phyloP scores from a whole-genome alignment of 129 eudicot genomes.

The Tanacetum coccineum region DNA sequence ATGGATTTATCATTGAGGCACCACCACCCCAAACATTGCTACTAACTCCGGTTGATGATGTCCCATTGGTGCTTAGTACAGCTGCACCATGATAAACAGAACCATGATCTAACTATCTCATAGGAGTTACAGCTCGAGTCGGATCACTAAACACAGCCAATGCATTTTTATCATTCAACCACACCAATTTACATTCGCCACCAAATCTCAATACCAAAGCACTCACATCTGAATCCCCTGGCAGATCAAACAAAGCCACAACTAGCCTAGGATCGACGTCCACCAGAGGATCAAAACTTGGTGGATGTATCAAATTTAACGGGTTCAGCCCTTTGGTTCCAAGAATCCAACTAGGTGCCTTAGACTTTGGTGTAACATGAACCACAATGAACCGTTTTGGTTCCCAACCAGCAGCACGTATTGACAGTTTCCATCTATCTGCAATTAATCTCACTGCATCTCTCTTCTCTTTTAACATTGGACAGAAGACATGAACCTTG shows the following conservation, averaged over 20 bases:
- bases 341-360: slow-evolving; percentile 77
- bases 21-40: too few species aligned
- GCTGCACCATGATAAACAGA: too few species aligned
- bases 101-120: too few species aligned
- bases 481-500: slow-evolving; percentile 83
- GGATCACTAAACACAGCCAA: too few species aligned
- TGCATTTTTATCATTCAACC: too few species aligned
- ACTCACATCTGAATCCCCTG: slow-evolving; percentile 94
- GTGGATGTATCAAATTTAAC: slow-evolving; percentile 38
- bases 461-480: slow-evolving; percentile 81
- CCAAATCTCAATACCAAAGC: too few species aligned
- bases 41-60: too few species aligned
- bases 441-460: slow-evolving; percentile 87
- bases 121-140: too few species aligned
- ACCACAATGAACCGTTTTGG: slow-evolving; percentile 77
- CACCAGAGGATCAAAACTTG: slow-evolving; percentile 61
- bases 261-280: slow-evolving; percentile 96
- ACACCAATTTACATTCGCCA: too few species aligned
- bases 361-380: slow-evolving; percentile 82
- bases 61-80: too few species aligned
- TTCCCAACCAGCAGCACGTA: slow-evolving; percentile 92
- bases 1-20: too few species aligned
- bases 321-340: slow-evolving; percentile 57
- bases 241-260: slow-evolving; percentile 84
- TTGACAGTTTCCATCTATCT: slow-evolving; percentile 85